phyloP scores from a whole-genome alignment of 106 monocot genomes.

The Dioscorea alata region DNA sequence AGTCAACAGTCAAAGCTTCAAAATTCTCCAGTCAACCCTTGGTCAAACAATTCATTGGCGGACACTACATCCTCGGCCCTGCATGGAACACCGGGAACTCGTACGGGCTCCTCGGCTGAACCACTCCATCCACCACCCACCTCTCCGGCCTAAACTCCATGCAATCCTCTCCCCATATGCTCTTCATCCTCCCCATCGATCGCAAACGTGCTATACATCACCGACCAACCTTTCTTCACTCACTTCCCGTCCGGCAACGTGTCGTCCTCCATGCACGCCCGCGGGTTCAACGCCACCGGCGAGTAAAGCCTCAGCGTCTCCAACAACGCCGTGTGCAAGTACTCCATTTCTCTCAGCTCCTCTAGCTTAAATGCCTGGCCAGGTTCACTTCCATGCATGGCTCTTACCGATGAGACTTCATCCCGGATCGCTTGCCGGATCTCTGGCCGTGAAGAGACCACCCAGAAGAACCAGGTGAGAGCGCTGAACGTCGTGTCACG shows the following conservation, averaged over 20 bases:
- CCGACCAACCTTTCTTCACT: neutral
- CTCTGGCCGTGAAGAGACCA: neutral
- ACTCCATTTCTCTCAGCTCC: neutral
- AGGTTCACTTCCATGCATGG: neutral
- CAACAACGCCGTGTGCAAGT: slow-evolving; percentile 5
- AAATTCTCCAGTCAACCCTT: too few species aligned
- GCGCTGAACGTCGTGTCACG: neutral
- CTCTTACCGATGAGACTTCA: neutral
- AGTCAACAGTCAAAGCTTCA: too few species aligned
- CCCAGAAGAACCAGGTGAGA: neutral
- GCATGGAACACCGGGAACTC: neutral
- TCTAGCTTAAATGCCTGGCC: neutral
- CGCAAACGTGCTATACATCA: neutral
- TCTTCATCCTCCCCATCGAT: slow-evolving; percentile 5
- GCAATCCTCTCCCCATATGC: slow-evolving; percentile 4
- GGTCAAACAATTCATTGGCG: too few species aligned
- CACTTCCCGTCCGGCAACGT: neutral
- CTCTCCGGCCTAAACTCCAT: slow-evolving; percentile 3
- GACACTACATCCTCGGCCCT: too few species aligned
- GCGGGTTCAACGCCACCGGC: neutral
- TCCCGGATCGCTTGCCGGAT: neutral
- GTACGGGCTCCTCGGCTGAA: neutral
- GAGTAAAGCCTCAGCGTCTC: slow-evolving; percentile 11
- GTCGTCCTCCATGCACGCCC: neutral
- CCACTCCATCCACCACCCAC: neutral